Conservation (phyloP, 495 filamentous ascomycete species). For the Annulohypoxylon nitens region DNA sequence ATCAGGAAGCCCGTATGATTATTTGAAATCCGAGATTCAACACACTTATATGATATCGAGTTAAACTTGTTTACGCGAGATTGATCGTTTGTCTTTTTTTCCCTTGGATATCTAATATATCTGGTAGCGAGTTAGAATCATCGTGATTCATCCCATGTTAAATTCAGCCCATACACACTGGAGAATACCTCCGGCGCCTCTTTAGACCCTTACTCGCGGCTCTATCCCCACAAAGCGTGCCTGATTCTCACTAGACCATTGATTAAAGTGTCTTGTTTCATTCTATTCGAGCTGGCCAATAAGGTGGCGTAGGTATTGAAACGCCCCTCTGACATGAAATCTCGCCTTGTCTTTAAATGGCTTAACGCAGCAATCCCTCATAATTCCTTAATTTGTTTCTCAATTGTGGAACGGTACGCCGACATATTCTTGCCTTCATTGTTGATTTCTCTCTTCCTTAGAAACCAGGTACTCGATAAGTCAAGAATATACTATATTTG, state of each 20-base stretch:
- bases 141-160: neutral
- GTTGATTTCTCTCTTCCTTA: neutral
- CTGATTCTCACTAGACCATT: slow-evolving; percentile 5
- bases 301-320: slow-evolving; percentile 9
- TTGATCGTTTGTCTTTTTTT: too few species aligned
- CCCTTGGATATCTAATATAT: neutral
- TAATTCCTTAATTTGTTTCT: slow-evolving; percentile 27
- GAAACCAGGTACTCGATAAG: neutral
- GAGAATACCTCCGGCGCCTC: neutral
- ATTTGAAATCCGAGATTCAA: neutral
- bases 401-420: slow-evolving; percentile 19
- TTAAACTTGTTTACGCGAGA: too few species aligned
- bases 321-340: slow-evolving; percentile 34
- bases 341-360: slow-evolving; percentile 31
- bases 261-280: slow-evolving; percentile 30
- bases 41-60: neutral
- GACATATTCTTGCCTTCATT: slow-evolving; percentile 1
- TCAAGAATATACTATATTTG: too few species aligned
- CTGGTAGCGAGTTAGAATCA: neutral
- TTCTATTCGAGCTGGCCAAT: slow-evolving; percentile 17
- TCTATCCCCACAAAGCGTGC: slow-evolving; percentile 3
- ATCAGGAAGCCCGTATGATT: neutral
- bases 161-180: neutral
- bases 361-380: slow-evolving; percentile 26
- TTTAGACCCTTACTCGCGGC: slow-evolving; percentile 9